Conservation (phyloP, 257 asterid genomes). For the Solanum bulbocastanum region DNA sequence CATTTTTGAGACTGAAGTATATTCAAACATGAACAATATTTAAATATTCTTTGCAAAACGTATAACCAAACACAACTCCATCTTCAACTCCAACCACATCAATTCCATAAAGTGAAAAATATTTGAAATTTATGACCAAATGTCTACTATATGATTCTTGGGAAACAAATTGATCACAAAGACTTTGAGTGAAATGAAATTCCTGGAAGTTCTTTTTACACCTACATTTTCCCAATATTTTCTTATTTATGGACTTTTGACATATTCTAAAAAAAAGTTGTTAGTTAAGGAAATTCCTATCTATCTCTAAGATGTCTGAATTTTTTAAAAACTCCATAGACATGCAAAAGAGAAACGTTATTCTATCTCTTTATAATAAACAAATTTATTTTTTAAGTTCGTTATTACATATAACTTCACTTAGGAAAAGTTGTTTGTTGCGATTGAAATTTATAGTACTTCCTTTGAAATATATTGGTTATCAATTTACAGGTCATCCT, state of each 20-base stretch:
- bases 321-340: no score
- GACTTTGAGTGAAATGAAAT: background rate
- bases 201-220: background rate
- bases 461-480: background rate
- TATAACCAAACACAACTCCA: background rate
- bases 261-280: background rate
- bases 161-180: background rate
- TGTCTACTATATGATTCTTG: background rate
- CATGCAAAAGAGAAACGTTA: no score
- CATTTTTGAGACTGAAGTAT: fast-evolving
- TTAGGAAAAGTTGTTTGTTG: no score
- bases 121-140: background rate
- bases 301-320: no score
- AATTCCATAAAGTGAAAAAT: background rate
- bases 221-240: background rate
- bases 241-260: background rate
- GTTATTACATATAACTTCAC: no score
- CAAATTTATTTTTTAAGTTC: no score
- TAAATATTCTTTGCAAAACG: no score
- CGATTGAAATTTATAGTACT: no score
- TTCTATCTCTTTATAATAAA: no score
- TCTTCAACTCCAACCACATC: background rate
- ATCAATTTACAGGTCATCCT: background rate
- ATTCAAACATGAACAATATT: no score
- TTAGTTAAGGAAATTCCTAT: background rate